Conservation (phyloP, 768 basidiomycete species). For the Boletus tomentosulus region DNA sequence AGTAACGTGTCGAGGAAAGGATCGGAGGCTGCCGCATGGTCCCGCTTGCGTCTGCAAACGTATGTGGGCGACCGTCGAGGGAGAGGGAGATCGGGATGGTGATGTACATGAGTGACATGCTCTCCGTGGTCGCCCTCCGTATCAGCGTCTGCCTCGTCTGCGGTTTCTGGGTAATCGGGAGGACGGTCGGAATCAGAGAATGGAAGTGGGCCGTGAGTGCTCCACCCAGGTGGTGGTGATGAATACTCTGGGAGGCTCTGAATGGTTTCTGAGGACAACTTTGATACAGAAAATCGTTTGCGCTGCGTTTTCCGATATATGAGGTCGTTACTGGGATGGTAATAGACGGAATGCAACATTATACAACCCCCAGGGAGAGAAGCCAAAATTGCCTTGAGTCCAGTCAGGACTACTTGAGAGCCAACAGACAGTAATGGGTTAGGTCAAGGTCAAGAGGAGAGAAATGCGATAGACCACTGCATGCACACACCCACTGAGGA, state of each 20-base stretch:
- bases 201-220: conserved; percentile 10
- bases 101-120: conserved; percentile 19
- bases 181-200: conserved; percentile 52
- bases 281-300: conserved; percentile 53
- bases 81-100: conserved; percentile 29
- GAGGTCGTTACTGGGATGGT: conserved; percentile 7
- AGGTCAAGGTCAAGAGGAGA: conserved; percentile 9
- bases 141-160: conserved; percentile 74
- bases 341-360: conserved; percentile 18
- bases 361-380: neutral
- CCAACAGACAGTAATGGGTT: conserved; percentile 2
- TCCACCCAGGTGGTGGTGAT: conserved; percentile 34
- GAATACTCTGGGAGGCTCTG: conserved; percentile 64
- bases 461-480: neutral
- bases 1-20: conserved; percentile 73
- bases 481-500: neutral
- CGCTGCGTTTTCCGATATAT: conserved; percentile 41
- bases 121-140: conserved; percentile 39
- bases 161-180: conserved; percentile 73
- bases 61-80: conserved; percentile 29
- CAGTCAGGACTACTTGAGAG: conserved; percentile 11
- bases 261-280: conserved; percentile 64
- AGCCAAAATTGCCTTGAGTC: conserved; percentile 1
- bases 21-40: conserved; percentile 35
- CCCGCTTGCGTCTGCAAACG: conserved; percentile 27